These are phyloP conservation scores for Penicillium pulvis DNA, from an alignment of 495 filamentous ascomycete species.

Conservation along the genomic window DNA sequence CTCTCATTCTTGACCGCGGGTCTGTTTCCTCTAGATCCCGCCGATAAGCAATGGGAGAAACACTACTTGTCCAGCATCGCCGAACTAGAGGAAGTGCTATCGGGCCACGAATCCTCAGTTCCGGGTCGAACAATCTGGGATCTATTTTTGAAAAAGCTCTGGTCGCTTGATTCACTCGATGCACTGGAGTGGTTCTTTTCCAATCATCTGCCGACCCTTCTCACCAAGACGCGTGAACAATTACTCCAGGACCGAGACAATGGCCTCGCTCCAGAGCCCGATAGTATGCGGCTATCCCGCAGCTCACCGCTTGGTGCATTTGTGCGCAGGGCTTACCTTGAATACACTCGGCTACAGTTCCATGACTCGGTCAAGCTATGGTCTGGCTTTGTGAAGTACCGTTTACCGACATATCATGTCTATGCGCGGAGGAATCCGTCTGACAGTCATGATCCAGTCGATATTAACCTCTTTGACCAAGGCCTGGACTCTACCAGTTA, in stretches of 20 bases:
- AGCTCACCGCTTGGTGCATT: constrained; percentile 87
- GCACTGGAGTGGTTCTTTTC: constrained; percentile 71
- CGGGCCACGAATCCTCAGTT: constrained; percentile 61
- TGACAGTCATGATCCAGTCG: constrained; percentile 64
- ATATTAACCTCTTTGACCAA: constrained; percentile 58
- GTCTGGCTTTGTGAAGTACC: constrained; percentile 76
- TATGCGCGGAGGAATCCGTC: constrained; percentile 72
- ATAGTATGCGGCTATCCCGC: constrained; percentile 55
- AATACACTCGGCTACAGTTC: constrained; percentile 81
- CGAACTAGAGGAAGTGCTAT: constrained; percentile 67
- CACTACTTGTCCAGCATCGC: constrained; percentile 60
- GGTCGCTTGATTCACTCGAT: constrained; percentile 80
- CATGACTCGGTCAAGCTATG: constrained; percentile 74
- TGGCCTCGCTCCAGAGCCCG: constrained; percentile 45
- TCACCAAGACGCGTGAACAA: constrained; percentile 63
- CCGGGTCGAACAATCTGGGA: constrained; percentile 86
- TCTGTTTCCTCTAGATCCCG: constrained; percentile 55
- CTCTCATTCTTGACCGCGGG: constrained; percentile 82
- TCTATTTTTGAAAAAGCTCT: constrained; percentile 77
- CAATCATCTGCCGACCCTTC: constrained; percentile 48
- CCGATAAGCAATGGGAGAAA: constrained; percentile 40
- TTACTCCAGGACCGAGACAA: constrained; percentile 52
- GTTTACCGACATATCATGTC: constrained; percentile 67
- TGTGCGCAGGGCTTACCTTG: constrained; percentile 71
- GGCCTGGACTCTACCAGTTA: constrained; percentile 41